phyloP scores from a whole-genome alignment of 345 rosid genomes.

The Eucalyptus pumila region DNA sequence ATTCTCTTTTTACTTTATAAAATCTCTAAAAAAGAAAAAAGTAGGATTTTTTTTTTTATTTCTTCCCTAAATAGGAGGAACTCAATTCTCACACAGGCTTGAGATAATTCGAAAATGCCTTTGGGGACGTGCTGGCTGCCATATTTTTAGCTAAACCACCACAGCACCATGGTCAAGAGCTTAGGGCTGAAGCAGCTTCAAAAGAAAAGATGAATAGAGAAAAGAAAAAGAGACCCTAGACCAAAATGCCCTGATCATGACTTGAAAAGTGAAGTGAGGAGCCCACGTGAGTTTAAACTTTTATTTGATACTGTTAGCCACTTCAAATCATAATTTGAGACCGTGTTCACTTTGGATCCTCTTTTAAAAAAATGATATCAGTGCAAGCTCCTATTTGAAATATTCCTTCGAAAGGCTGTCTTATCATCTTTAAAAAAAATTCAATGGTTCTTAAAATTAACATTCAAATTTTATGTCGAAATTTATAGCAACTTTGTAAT shows the following conservation, averaged over 20 bases:
- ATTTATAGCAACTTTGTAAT: not conserved
- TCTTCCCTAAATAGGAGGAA: not conserved
- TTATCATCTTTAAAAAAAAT: not conserved
- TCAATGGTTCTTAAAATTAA: not conserved
- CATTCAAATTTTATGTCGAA: not conserved
- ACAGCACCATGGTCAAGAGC: too few relatives aligned
- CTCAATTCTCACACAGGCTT: not conserved
- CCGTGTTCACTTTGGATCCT: too few relatives aligned
- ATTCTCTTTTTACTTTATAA: not conserved
- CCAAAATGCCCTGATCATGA: too few relatives aligned
- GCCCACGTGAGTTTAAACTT: accelerated
- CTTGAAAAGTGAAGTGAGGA: too few relatives aligned
- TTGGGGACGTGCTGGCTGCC: not conserved
- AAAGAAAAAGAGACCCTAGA: too few relatives aligned
- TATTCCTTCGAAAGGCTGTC: not conserved
- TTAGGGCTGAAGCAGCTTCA: too few relatives aligned
- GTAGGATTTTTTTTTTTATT: not conserved
- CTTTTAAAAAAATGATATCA: too few relatives aligned
- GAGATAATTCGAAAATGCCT: not conserved
- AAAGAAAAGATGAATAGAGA: too few relatives aligned
- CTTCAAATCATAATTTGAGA: too few relatives aligned
- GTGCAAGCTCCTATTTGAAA: too few relatives aligned
- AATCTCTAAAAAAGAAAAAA: not conserved
- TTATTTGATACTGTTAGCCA: too few relatives aligned
- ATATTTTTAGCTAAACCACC: not conserved